Evolutionary conservation across 306 rosid genomes (phyloP), one percentile per base, ranked within the genome.

Genomic region (Inga leiocalycina): DNA sequence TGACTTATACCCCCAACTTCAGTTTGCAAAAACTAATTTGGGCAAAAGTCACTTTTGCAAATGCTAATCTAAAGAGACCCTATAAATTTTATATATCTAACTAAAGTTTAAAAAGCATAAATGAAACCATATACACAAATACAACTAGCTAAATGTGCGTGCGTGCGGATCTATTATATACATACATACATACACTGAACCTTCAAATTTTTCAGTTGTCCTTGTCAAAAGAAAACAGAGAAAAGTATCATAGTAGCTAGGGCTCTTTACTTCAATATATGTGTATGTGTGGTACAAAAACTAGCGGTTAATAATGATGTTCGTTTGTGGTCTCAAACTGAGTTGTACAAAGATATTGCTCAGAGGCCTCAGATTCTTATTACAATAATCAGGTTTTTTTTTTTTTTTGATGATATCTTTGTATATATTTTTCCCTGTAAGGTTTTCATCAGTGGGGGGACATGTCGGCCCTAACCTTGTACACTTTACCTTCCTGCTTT

Each of bases 301-400:
- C 37, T 24, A 15, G 32, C 6, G 59, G 77, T 49, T 30, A 74
- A 74, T 30, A 74, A 74, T 48, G 51, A 74, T 27, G 62, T 48
- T 30, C 34, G 24, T 17, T 32, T 74, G 78, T 49, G 78, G 78
- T 74, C 46, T 49, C 46, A 74, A 74, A 30, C 78, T 15, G 51
- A 51, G 64, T 74, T 9, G 64, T 49, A 52, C 65, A 49, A 74
- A 62, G 27, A 48, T 74, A 74, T 51, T 32, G 44, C 19, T 32
- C 64, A 54, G 64, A 17, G n/a, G 1, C 24, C 24, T 54, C 61
- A 59, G 66, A 59, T 59, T n/a, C 66, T 59, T 2, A n/a, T 59
- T 59, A 59, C 66, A 59, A 59, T 59, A 22, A 59, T 8, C 30
- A 51, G 24, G 8, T 74, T 49, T 48, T 48, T 24, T 39, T 39